These are phyloP conservation scores for Candida vartiovaarae DNA, from an alignment of 805 yeast species.

Conservation along the genomic window DNA sequence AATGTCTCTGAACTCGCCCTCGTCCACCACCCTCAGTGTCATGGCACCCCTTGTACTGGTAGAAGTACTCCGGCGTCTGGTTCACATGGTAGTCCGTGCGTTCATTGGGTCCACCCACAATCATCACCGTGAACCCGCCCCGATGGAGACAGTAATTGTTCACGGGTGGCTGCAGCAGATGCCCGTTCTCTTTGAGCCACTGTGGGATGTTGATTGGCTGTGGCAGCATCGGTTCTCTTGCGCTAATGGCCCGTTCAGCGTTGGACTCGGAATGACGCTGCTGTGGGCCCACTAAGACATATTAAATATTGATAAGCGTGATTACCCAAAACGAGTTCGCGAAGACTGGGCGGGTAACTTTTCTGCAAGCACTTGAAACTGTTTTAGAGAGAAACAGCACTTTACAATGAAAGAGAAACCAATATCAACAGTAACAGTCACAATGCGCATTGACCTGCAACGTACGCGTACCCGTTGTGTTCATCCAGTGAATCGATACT, in stretches of 20 bases:
- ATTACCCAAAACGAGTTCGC: too few relatives aligned
- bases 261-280: too few relatives aligned
- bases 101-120: conserved; percentile 94
- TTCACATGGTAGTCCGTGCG: conserved; percentile 90
- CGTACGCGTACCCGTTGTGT: background rate
- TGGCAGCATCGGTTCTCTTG: conserved; percentile 27
- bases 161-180: conserved; percentile 83
- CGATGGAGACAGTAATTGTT: conserved; percentile 85
- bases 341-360: too few relatives aligned
- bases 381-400: too few relatives aligned
- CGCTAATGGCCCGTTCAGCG: too few relatives aligned
- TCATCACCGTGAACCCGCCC: conserved; percentile 92
- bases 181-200: conserved; percentile 75
- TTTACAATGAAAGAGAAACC: too few relatives aligned
- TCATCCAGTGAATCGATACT: background rate
- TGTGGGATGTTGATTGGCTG: conserved; percentile 68
- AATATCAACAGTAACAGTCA: background rate
- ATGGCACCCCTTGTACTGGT: conserved; percentile 84
- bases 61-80: conserved; percentile 92
- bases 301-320: too few relatives aligned
- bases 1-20: conserved; percentile 68
- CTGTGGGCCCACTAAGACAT: too few relatives aligned
- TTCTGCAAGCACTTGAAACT: too few relatives aligned
- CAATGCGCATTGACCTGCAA: background rate
- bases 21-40: conserved; percentile 78